Percentiles rank a stretch among this genome's conserved stretches.
These are phyloP conservation scores for Syzygium syzygioides DNA, from an alignment of 441 rosid species.

Conservation along the genomic window DNA sequence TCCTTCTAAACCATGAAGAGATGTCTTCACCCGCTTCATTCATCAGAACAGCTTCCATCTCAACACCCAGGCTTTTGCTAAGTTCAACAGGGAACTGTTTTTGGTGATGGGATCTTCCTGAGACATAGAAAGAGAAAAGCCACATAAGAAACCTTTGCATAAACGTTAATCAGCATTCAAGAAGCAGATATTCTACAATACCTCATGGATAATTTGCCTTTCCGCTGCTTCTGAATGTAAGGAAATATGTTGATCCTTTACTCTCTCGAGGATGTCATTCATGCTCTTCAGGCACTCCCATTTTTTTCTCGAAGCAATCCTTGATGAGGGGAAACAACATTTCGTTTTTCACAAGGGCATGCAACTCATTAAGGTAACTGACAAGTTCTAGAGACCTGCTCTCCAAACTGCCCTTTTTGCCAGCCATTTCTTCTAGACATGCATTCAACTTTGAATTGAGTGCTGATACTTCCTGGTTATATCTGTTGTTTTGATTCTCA, in stretches of 20 bases:
- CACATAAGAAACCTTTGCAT: background rate
- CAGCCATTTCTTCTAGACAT: no score
- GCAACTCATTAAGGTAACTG: conserved; percentile 25
- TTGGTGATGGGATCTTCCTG: conserved; percentile 44
- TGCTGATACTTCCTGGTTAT: conserved; percentile 47
- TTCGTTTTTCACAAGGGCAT: conserved; percentile 47
- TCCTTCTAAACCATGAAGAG: conserved; percentile 41
- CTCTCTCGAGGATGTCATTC: no score
- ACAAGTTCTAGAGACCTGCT: no score
- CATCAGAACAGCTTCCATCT: conserved; percentile 26
- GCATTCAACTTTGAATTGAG: conserved; percentile 35
- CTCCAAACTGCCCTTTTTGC: no score
- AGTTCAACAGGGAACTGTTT: conserved; percentile 19
- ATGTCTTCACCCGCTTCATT: conserved; percentile 29
- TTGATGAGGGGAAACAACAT: conserved; percentile 31
- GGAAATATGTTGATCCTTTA: no score
- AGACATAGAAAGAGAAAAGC: background rate
- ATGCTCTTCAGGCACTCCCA: conserved; percentile 32
- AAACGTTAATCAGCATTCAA: background rate
- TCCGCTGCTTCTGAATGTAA: no score
- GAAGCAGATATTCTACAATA: no score
- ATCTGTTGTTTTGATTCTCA: no score
- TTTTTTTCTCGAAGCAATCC: conserved; percentile 45
- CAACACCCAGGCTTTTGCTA: conserved; percentile 24
- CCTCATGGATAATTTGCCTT: no score